Base-by-base conservation (phyloP, 345 rosid genomes). In the Acer campestre region DNA sequence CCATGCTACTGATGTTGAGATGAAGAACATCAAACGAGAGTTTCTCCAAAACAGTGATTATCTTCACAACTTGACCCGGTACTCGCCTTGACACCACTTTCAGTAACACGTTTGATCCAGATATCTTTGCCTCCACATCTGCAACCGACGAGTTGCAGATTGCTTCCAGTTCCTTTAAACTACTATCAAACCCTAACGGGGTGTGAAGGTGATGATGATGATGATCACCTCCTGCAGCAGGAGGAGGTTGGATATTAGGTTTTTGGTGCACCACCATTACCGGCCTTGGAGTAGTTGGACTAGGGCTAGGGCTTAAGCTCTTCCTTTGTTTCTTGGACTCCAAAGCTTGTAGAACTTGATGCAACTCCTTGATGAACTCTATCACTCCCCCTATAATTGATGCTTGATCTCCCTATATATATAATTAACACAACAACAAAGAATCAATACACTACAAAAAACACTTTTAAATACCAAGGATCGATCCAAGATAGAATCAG, bases 351-450 rank as follows among this genome's bases (percentile, higher is more conserved):
- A 89, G 76, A 69, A 95, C 87, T 80, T 92, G 94, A 75, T 95
- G 98, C 78, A 95, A 67, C 80, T 95, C 99, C 84, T 93, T 90
- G 81, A 95, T 91, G 77, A 95, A 95, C 69, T 95, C 97, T 67
- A 95, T 88, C 51, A 83, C 99, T 18, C 99, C 99, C 18, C 93
- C 99, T 38, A 95, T 92, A 61, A 95, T 86, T 12, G 99, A 95
- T 76, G 99, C 99, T 89, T 95, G 98, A 70, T 95, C 98, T 75
- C 98, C 94, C 99, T 95, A 59, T n/a, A 73, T 31, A 35, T 35
- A 35, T 46, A 46, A 46, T 46, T 29, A 7, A 55, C 46, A 42
- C 46, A 58, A 31, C 42, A 66, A 7, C 67, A 23, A 62, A 69
- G 5, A 44, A 40, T 53, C 23, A 53, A 25, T 48, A 46, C 46